These are phyloP conservation scores for Linnemannia hyalina DNA, from an alignment of 192 early-diverging fungal genomes.

Conservation along the genomic window DNA sequence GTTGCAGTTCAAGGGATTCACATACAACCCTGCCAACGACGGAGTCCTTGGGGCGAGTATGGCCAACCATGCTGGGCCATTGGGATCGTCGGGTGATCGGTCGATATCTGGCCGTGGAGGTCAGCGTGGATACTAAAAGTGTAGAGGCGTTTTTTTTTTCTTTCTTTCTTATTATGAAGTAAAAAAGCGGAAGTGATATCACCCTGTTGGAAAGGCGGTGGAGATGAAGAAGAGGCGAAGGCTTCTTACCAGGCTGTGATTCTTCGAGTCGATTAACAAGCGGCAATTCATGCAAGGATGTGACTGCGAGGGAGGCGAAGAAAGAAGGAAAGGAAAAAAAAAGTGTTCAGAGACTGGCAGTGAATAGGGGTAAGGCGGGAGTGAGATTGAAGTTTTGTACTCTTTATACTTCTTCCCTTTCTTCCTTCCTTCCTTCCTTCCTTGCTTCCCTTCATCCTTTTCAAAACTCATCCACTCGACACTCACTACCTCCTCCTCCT, in stretches of 20 bases:
- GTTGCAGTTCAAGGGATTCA: constrained; percentile 96
- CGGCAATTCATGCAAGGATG: background rate
- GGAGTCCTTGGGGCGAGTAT: constrained; percentile 77
- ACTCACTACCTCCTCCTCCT: background rate
- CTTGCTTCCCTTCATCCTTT: background rate
- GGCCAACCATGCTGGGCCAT: constrained; percentile 30
- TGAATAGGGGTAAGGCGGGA: no score
- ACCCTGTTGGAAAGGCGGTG: background rate
- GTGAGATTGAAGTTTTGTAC: background rate
- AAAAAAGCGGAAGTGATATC: constrained; percentile 21
- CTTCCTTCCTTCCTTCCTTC: background rate
- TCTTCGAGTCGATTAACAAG: no score
- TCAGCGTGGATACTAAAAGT: background rate
- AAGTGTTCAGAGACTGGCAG: background rate
- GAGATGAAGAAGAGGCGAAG: background rate
- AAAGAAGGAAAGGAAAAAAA: background rate
- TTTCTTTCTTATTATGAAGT: constrained; percentile 43
- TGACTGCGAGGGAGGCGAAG: background rate
- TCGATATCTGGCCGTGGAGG: constrained; percentile 14
- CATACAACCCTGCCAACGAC: constrained; percentile 83
- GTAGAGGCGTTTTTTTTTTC: background rate
- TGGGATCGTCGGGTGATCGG: constrained; percentile 34
- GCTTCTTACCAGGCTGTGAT: background rate
- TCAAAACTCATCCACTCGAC: background rate
- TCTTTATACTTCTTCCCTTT: background rate